Conservation (phyloP, 2,329 filamentous ascomycete genomes). For the Lasiodiplodia sp. region DNA sequence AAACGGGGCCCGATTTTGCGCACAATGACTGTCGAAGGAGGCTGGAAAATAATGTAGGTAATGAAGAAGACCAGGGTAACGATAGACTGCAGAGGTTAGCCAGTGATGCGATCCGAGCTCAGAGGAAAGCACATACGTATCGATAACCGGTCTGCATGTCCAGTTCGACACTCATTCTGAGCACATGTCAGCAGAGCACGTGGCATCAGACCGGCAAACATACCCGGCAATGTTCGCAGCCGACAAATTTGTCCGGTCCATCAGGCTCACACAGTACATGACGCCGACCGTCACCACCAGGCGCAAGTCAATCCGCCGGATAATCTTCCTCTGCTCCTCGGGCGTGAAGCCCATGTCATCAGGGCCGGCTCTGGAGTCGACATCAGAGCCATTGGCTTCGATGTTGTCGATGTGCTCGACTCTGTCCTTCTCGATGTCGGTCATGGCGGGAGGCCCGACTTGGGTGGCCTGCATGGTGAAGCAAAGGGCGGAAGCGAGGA, state of each 20-base stretch:
- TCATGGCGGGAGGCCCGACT: neutral
- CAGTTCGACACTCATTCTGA: slow-evolving; percentile 50
- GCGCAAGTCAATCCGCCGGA: slow-evolving; percentile 70
- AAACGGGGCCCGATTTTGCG: slow-evolving; percentile 51
- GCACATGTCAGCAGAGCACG: slow-evolving; percentile 36
- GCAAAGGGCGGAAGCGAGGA: neutral
- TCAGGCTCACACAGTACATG: slow-evolving; percentile 77
- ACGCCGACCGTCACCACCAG: slow-evolving; percentile 58
- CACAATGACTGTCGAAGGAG: slow-evolving; percentile 49
- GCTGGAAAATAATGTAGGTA: slow-evolving; percentile 53
- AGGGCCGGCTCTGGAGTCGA: slow-evolving; percentile 6
- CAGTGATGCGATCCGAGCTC: neutral
- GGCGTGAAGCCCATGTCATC: slow-evolving; percentile 56
- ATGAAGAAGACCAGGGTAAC: slow-evolving; percentile 62
- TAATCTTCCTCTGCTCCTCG: slow-evolving; percentile 71
- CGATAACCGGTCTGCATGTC: slow-evolving; percentile 39
- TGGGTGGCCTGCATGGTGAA: slow-evolving; percentile 13
- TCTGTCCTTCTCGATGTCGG: slow-evolving; percentile 23
- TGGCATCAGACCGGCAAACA: slow-evolving; percentile 28
- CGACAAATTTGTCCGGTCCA: slow-evolving; percentile 82
- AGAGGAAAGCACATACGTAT: slow-evolving; percentile 36
- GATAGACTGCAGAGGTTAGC: slow-evolving; percentile 55
- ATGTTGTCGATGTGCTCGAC: slow-evolving; percentile 27
- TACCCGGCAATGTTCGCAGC: slow-evolving; percentile 74
- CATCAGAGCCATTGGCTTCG: slow-evolving; percentile 20